phyloP scores from a whole-genome alignment of 257 asterid species.

The Petrea volubilis region DNA sequence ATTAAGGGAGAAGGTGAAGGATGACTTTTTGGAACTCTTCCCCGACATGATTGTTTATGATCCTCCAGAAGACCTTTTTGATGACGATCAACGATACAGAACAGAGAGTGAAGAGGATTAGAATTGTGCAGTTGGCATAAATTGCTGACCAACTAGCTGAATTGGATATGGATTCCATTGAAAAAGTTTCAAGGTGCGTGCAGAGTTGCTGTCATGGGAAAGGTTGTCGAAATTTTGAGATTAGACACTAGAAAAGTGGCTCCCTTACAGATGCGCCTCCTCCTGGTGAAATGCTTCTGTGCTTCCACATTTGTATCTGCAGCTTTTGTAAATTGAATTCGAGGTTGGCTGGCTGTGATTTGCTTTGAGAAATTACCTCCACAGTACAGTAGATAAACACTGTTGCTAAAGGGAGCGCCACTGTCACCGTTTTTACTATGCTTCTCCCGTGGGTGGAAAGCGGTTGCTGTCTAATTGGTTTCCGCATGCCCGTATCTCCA shows the following conservation, averaged over 20 bases:
- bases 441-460: neutral
- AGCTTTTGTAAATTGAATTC: neutral
- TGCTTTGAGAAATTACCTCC: neutral
- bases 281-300: neutral
- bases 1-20: constrained; percentile 86
- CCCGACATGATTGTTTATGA: constrained; percentile 81
- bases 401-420: neutral
- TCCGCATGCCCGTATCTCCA: neutral
- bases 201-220: neutral
- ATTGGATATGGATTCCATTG: neutral
- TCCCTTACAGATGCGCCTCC: neutral
- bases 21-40: constrained; percentile 81
- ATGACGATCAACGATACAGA: constrained; percentile 47
- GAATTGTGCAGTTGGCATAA: constrained; percentile 2
- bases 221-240: neutral
- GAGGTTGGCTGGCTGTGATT: neutral
- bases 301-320: neutral
- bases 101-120: constrained; percentile 56
- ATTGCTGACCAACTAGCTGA: neutral
- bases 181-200: neutral
- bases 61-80: constrained; percentile 78
- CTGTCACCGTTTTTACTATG: neutral
- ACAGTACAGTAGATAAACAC: neutral
- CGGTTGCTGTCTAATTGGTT: neutral
- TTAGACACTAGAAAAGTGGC: neutral